A percentile compares a stretch with the other conserved stretches of the same genome.
Evolutionary conservation across 305 asterid genomes (phyloP).

Genomic region (Fraxinus platypoda): DNA sequence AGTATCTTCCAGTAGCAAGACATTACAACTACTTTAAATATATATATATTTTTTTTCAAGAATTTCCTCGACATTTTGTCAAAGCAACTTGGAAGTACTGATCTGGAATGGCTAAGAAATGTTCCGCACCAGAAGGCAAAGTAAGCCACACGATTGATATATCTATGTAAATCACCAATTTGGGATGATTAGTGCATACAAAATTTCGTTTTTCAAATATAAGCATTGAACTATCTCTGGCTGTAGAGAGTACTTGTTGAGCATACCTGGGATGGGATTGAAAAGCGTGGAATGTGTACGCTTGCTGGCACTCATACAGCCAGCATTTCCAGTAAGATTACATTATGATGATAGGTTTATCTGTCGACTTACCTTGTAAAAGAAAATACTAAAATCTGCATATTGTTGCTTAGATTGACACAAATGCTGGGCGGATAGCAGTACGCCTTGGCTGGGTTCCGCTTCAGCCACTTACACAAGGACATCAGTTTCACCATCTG

Average conservation of each 20-base stretch:
- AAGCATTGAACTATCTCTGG: not conserved
- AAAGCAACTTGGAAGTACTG: slow-evolving; percentile 34
- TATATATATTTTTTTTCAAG: slow-evolving; percentile 17
- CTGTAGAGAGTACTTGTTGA: slow-evolving; percentile 38
- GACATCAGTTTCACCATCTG: slow-evolving; percentile 33
- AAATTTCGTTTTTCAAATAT: not conserved
- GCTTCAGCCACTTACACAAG: slow-evolving; percentile 33
- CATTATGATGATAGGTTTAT: not conserved
- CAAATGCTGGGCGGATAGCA: slow-evolving; percentile 43
- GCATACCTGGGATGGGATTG: slow-evolving; percentile 43
- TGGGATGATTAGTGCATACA: not conserved
- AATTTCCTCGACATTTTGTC: slow-evolving; percentile 29
- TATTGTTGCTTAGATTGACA: slow-evolving; percentile 33
- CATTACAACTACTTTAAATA: not conserved
- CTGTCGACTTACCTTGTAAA: not conserved
- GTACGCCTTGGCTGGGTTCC: slow-evolving; percentile 56
- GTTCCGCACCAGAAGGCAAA: slow-evolving; percentile 46
- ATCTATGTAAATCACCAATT: not conserved
- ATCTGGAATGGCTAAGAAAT: slow-evolving; percentile 57
- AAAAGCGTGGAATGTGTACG: slow-evolving; percentile 51
- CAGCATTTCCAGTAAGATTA: slow-evolving; percentile 46
- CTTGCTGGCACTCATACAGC: slow-evolving; percentile 43
- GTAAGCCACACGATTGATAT: slow-evolving; percentile 29
- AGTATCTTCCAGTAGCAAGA: not conserved
- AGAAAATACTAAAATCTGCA: not conserved